Evolutionary conservation across 192 early-diverging fungal genomes (phyloP).

Genomic region (Coemansia sp.): DNA sequence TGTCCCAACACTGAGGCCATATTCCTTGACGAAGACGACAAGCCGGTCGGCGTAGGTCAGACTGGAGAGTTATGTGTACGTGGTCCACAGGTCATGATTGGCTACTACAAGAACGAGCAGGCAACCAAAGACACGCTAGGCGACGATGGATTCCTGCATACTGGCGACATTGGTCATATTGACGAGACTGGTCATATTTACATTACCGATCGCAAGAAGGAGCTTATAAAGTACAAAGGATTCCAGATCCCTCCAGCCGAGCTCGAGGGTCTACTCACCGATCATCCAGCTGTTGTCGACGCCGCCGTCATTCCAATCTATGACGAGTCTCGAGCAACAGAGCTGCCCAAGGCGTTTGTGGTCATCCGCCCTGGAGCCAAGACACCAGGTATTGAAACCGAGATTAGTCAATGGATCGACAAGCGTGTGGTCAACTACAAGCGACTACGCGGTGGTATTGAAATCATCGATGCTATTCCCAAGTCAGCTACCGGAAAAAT

Average conservation of each 20-base stretch:
- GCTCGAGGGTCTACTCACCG: constrained; percentile 73
- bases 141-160: constrained; percentile 77
- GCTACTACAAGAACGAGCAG: constrained; percentile 79
- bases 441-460: constrained; percentile 76
- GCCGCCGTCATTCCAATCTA: constrained; percentile 68
- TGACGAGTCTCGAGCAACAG: constrained; percentile 61
- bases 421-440: constrained; percentile 71
- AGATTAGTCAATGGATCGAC: constrained; percentile 58
- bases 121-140: constrained; percentile 74
- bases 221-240: constrained; percentile 93
- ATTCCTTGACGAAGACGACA: constrained; percentile 71
- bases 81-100: constrained; percentile 85
- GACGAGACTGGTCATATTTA: constrained; percentile 63
- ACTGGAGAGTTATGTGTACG: constrained; percentile 83
- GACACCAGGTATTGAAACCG: constrained; percentile 36
- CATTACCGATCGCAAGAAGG: constrained; percentile 80
- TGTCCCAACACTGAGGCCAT: constrained; percentile 72
- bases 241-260: constrained; percentile 86
- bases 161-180: constrained; percentile 78
- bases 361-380: constrained; percentile 58
- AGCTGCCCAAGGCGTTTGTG: constrained; percentile 80
- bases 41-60: constrained; percentile 61
- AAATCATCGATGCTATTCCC: constrained; percentile 70
- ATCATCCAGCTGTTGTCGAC: constrained; percentile 69
- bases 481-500: constrained; percentile 83